A percentile compares a stretch with the other conserved stretches of the same genome.
These are phyloP conservation scores for Perilla frutescens DNA, from an alignment of 257 asterid genomes.

Conservation along the genomic window DNA sequence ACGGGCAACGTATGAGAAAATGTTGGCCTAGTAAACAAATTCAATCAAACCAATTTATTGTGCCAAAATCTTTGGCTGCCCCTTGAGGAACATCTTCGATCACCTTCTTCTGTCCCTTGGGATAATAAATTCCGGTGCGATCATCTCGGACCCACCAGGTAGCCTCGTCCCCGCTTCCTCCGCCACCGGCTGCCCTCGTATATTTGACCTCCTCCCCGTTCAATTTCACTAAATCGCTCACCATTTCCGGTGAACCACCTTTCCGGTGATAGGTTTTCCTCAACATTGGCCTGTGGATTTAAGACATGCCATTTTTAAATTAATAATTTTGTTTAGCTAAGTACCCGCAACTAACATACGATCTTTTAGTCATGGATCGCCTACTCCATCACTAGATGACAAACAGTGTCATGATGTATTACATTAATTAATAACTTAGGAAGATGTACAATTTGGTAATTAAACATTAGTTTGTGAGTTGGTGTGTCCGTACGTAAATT, in stretches of 20 bases:
- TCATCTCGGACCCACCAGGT: slow-evolving; percentile 65
- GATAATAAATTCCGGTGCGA: slow-evolving; percentile 69
- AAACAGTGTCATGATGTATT: no score
- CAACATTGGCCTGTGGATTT: slow-evolving; percentile 51
- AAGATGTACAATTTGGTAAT: background rate
- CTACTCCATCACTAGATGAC: no score
- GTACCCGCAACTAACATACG: background rate
- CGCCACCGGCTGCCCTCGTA: background rate
- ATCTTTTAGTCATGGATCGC: background rate
- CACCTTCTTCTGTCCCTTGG: slow-evolving; percentile 74
- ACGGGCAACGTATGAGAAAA: no score
- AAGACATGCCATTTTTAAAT: background rate
- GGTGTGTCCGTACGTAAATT: background rate
- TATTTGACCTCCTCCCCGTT: slow-evolving; percentile 55
- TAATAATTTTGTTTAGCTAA: no score
- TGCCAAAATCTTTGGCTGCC: slow-evolving; percentile 45
- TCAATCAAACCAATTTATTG: slow-evolving; percentile 54
- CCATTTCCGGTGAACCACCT: slow-evolving; percentile 46
- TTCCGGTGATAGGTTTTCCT: slow-evolving; percentile 63
- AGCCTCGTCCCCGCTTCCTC: slow-evolving; percentile 32
- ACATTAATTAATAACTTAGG: background rate
- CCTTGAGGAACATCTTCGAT: slow-evolving; percentile 57
- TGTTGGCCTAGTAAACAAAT: background rate
- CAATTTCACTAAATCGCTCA: slow-evolving; percentile 45
- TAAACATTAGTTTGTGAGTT: no score